phyloP scores from a whole-genome alignment of 2,329 filamentous ascomycete species.

The Fusarium circinatum region DNA sequence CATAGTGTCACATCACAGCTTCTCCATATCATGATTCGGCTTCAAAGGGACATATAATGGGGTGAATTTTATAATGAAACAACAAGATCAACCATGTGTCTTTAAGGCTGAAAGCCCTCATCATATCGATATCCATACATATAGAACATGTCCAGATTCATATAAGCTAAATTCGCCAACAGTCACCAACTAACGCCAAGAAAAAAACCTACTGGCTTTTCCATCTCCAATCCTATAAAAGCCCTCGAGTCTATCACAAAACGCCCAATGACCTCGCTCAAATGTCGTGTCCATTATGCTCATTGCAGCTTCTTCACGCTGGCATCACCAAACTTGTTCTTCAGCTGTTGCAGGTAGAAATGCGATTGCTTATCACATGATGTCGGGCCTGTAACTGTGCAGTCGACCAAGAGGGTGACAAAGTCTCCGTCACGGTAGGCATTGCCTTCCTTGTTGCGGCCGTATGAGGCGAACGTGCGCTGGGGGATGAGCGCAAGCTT shows the following conservation, averaged over 20 bases:
- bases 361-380: conserved; percentile 79
- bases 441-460: conserved; percentile 63
- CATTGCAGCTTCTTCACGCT: not conserved
- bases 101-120: not conserved
- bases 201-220: conserved; percentile 11
- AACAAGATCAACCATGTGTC: not conserved
- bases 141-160: conserved; percentile 8
- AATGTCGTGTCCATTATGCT: conserved; percentile 29
- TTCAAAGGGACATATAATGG: not conserved
- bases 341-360: conserved; percentile 60
- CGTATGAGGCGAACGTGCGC: conserved; percentile 83
- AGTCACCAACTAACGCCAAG: conserved; percentile 29
- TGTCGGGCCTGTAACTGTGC: conserved; percentile 65
- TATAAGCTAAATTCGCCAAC: conserved; percentile 12
- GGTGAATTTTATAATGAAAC: not conserved
- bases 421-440: conserved; percentile 87
- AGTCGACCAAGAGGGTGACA: conserved; percentile 80
- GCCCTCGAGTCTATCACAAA: conserved; percentile 26
- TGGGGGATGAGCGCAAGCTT: conserved; percentile 92
- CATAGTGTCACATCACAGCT: not conserved
- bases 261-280: conserved; percentile 28
- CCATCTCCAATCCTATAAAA: conserved; percentile 7
- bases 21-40: not conserved
- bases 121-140: not conserved
- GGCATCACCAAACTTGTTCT: conserved; percentile 49